Evolutionary conservation across 768 basidiomycete species (phyloP).

Genomic region (Dendrothele bispora): DNA sequence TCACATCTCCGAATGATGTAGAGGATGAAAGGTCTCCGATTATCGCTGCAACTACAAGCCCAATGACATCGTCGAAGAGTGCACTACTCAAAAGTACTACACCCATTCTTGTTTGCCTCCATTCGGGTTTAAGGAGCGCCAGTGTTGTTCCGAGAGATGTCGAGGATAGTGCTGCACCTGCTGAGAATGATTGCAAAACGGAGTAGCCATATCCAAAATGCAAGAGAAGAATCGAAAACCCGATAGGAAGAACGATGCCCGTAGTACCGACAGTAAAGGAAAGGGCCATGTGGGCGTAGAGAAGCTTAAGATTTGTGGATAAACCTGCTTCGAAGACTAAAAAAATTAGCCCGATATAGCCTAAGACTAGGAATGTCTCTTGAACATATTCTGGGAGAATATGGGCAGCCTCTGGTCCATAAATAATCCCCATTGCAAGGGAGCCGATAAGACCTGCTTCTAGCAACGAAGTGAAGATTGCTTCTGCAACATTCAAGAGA

Average conservation of each 20-base stretch:
- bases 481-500: conserved; percentile 48
- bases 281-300: conserved; percentile 46
- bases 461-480: conserved; percentile 36
- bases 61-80: conserved; percentile 63
- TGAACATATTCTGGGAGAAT: conserved; percentile 43
- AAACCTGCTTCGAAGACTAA: conserved; percentile 64
- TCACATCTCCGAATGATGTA: conserved; percentile 14
- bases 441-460: conserved; percentile 52
- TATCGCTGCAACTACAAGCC: conserved; percentile 58
- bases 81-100: conserved; percentile 62
- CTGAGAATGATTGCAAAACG: conserved; percentile 52
- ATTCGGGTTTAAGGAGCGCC: conserved; percentile 49
- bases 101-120: conserved; percentile 51
- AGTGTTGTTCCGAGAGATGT: conserved; percentile 71
- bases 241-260: conserved; percentile 53
- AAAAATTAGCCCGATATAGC: conserved; percentile 47
- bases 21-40: conserved; percentile 38
- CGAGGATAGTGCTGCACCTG: conserved; percentile 60
- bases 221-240: conserved; percentile 45
- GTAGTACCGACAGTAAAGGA: conserved; percentile 49
- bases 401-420: conserved; percentile 47
- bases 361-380: conserved; percentile 41
- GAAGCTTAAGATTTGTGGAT: conserved; percentile 43
- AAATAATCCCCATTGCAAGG: conserved; percentile 55
- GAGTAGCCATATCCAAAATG: conserved; percentile 39